Evolutionary conservation across 805 yeast species (phyloP), one percentile per base, ranked within the genome.

Genomic region (Sungouiella blattae): DNA sequence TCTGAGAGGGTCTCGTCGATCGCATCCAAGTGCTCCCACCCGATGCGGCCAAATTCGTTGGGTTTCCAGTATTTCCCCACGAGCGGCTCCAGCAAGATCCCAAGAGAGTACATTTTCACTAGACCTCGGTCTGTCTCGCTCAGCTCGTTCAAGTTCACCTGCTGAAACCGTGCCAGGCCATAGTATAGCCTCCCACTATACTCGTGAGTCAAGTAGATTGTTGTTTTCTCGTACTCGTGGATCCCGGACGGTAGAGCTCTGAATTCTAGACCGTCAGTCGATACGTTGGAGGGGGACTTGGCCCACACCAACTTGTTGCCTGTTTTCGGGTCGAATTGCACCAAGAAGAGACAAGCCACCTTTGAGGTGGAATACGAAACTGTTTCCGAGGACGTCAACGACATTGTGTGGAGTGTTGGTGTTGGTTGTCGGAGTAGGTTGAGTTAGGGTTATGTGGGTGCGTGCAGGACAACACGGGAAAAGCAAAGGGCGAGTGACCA

Each of bases 91-190:
- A 77, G 63, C 14, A 82, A 56, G 1, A 82, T 57, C 0, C 88
- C 89, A 7, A 83, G 52, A 2, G 88, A 76, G 49, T 69, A 83
- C 79, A 83, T 75, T 43, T 68, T 69, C 18, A 81, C 76, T 23
- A 70, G 47, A 22, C 36, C 45, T 11, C 70, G 46, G 41, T 52
- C 49, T 22, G 34, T 28, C 25, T 34, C 36, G 14, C 37, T 43
- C 3, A 33, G 26, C 8, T 26, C 30, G 18, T 46, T 47, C 21
- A 32, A 17, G 33, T 45, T 40, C 16, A 33, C 34, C 43, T 60
- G 65, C 27, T 57, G 51, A 42, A 62, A 66, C 16, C 60, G 52
- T 11, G 63, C 52, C 13, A 60, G 28, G 9, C 73, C 73, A 40
- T 62, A 63, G 45, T 60, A 61, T 4, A 55, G 33, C 20, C 39